Evolutionary conservation across 75 land plant species (phyloP), one percentile per base, ranked within the genome.

Genomic region (Adiantum capillusveneris): DNA sequence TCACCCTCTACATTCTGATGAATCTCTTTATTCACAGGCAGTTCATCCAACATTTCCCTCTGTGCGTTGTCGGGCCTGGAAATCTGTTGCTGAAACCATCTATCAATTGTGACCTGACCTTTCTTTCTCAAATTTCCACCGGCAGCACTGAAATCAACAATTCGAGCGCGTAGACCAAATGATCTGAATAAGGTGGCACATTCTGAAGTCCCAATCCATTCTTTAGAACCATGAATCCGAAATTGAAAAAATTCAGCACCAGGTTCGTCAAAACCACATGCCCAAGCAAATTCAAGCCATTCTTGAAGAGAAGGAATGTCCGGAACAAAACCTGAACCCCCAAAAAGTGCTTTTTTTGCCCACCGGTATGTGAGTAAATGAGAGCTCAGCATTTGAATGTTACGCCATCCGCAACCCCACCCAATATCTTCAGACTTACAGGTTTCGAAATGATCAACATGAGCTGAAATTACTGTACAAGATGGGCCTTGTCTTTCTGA

Each of bases 331-430:
- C 84, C 90, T 20, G 73, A 66, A 25, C 87, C 95, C 53, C 95
- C 95, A 73, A 80, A 93, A 54, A 93, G 28, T 52, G 75, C 72
- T 1, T 73, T 61, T 28, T 60, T 81, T 11, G 77, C 84, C 27
- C 81, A 84, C 52, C 44, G 58, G 53, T 79, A 48, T 16, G 31
- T 39, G 36, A 93, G 62, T 49, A 93, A 56, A 50, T 85, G 75
- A 44, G 98, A 93, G 51, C 79, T 72, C 22, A 88, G 65, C 89
- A 93, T 93, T 59, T 93, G 98, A 31, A 93, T 85, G 55, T 93
- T 93, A 2, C 98, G 81, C 94, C 94, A 93, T 1, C 98, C 98
- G 66, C 98, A 93, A 0, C 94, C 95, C 98, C 98, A 93, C 1
- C 98, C 98, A 42, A 56, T 29, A 72, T 88, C 97, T 62, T 81